Percentiles rank a stretch among this genome's conserved stretches.
Evolutionary conservation across 2,329 filamentous ascomycete genomes (phyloP).

Genomic region (Phoma herbarum): DNA sequence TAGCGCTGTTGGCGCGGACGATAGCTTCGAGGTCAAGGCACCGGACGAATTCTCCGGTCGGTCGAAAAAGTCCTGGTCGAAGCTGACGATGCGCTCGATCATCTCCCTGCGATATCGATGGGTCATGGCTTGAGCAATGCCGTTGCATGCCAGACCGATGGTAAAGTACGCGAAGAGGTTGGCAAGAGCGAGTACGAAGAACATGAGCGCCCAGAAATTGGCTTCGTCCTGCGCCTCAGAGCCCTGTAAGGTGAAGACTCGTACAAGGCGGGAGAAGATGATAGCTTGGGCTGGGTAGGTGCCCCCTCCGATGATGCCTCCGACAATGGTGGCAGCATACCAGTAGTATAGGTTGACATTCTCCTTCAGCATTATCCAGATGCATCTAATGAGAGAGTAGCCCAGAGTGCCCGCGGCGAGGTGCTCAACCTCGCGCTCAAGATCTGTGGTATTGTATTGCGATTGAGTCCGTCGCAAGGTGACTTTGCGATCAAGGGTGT

Average conservation of each 20-base stretch:
- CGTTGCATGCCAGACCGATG: constrained; percentile 70
- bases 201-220: constrained; percentile 39
- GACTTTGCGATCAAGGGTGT: constrained; percentile 10
- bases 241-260: constrained; percentile 28
- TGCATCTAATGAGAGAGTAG: constrained; percentile 21
- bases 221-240: constrained; percentile 21
- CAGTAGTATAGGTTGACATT: constrained; percentile 20
- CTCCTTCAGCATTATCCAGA: constrained; percentile 27
- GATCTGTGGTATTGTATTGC: constrained; percentile 10
- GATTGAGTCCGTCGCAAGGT: constrained; percentile 20
- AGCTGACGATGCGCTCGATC: constrained; percentile 18
- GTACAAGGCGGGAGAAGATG: constrained; percentile 26
- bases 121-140: constrained; percentile 61
- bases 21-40: constrained; percentile 80
- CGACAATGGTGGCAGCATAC: constrained; percentile 11
- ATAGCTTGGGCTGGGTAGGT: constrained; percentile 25
- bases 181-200: constrained; percentile 30
- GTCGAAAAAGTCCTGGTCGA: constrained; percentile 74
- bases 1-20: constrained; percentile 78
- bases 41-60: constrained; percentile 85
- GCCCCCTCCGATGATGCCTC: constrained; percentile 13
- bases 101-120: constrained; percentile 19
- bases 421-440: constrained; percentile 18
- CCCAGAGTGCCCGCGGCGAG: constrained; percentile 19
- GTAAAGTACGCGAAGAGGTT: constrained; percentile 29